These are phyloP conservation scores for Fusarium begoniae DNA, from an alignment of 2,329 filamentous ascomycete species.

Conservation along the genomic window DNA sequence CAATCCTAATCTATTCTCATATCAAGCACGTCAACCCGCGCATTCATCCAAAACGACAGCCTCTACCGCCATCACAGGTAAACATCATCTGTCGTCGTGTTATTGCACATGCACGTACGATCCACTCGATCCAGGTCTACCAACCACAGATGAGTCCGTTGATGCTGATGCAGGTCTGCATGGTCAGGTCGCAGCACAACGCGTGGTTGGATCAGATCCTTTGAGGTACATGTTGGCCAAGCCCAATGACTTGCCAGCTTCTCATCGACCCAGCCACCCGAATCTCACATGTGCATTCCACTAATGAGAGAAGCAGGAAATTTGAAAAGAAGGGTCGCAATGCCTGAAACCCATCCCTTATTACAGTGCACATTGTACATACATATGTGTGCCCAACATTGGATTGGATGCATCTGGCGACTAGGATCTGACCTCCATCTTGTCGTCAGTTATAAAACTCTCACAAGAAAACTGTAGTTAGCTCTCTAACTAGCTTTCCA, in stretches of 20 bases:
- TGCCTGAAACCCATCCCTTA: constrained; percentile 15
- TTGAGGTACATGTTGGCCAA: constrained; percentile 26
- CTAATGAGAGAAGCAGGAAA: constrained; percentile 21
- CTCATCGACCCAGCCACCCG: constrained; percentile 24
- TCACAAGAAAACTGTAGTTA: not conserved
- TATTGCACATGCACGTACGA: constrained; percentile 24
- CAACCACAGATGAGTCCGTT: constrained; percentile 28
- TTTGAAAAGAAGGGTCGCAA: constrained; percentile 10
- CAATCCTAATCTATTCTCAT: not conserved
- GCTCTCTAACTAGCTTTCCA: not conserved
- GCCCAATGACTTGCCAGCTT: constrained; percentile 17
- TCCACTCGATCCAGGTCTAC: constrained; percentile 29
- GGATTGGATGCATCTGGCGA: constrained; percentile 10
- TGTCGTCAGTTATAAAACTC: not conserved
- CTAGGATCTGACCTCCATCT: constrained; percentile 10
- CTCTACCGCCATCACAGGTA: not conserved
- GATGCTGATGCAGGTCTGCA: constrained; percentile 31
- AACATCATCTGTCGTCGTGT: constrained; percentile 10
- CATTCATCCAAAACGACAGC: not conserved
- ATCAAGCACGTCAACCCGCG: not conserved
- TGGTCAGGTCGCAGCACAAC: constrained; percentile 30
- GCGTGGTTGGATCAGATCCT: constrained; percentile 34
- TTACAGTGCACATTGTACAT: not conserved
- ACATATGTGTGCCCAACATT: constrained; percentile 11
- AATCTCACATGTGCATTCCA: constrained; percentile 37